Base-by-base conservation (phyloP, 2,329 filamentous ascomycete species). In the Mycocentrospora acerina region DNA sequence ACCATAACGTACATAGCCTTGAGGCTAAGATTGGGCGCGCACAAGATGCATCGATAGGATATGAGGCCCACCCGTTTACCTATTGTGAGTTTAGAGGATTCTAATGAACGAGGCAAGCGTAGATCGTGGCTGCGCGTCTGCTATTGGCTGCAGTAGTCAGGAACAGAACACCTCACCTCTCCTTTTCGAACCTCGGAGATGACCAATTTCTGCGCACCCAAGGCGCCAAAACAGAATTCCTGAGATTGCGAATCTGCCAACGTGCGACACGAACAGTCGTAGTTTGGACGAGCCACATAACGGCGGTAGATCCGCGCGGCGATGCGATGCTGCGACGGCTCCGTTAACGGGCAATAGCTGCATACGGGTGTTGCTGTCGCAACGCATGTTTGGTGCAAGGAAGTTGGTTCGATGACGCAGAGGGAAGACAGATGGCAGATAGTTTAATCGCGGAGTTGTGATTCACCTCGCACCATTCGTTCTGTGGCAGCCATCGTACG, bases 161-260 rank as follows among this genome's bases (percentile, higher is more conserved):
- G 24, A 3, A 28, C 15, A n/a, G n/a, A n/a, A 12, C 25, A 27
- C 32, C 22, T 29, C 35, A 40, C 37, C 31, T 35, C 27, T 34
- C 22, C 25, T 40, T 40, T 13, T 14, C 32, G 40, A 22, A 30
- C 28, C n/a, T 12, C 44, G 44, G 44, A 44, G 32, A 47, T 47
- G 44, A 41, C 28, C 41, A 47, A 47, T 47, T 35, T 47, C 41
- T 32, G 31, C 34, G 24, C 35, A 29, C 22, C 24, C 29, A 33
- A 17, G 30, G 24, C 31, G 33, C 33, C 30, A 37, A 41, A 46
- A 40, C 44, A 44, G 34, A 44, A 24, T 13, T 26, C 35, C 41
- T 41, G 35, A 44, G 37, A 47, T 44, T 44, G 34, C 41, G 37
- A 44, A 44, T 47, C 36, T 44, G 19, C 19, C 5, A 22, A 6